Conservation (phyloP, 148 eudicot species). For the Persicaria tinctoria region DNA sequence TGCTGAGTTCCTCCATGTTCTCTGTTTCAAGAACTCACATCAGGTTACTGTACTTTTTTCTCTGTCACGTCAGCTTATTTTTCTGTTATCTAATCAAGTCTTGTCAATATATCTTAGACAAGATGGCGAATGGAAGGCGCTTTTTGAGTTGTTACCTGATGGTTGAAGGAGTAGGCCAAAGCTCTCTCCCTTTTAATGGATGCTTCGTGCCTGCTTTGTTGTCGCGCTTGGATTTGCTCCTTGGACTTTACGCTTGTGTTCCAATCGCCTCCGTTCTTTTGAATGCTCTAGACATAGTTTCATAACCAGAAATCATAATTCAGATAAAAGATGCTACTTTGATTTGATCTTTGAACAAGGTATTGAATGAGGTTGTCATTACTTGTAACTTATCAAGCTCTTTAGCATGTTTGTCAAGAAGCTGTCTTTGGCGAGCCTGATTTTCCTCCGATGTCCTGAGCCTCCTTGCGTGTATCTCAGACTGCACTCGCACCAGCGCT, state of each 20-base stretch:
- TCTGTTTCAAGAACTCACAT: neutral
- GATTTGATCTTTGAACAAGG: neutral
- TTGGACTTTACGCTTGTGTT: neutral
- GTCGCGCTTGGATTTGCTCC: constrained; percentile 1
- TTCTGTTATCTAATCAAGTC: neutral
- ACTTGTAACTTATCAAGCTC: constrained; percentile 60
- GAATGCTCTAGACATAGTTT: neutral
- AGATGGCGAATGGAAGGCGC: neutral
- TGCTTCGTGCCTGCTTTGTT: constrained; percentile 6
- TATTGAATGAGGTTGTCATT: neutral
- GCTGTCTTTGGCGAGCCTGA: constrained; percentile 59
- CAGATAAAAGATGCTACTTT: neutral
- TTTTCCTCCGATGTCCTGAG: constrained; percentile 75
- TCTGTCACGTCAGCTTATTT: no score
- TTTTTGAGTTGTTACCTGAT: neutral
- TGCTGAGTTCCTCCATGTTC: constrained; percentile 10
- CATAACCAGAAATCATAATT: neutral
- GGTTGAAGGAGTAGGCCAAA: constrained; percentile 11
- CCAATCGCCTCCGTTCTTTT: constrained; percentile 2
- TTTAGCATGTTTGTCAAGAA: constrained; percentile 63
- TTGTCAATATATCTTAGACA: neutral
- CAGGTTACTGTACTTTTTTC: no score
- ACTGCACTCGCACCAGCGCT: constrained; percentile 68
- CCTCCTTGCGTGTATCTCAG: constrained; percentile 68
- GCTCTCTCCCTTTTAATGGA: constrained; percentile 10